Evolutionary conservation across 805 yeast species (phyloP).

Genomic region (Hyphopichia homilentoma): DNA sequence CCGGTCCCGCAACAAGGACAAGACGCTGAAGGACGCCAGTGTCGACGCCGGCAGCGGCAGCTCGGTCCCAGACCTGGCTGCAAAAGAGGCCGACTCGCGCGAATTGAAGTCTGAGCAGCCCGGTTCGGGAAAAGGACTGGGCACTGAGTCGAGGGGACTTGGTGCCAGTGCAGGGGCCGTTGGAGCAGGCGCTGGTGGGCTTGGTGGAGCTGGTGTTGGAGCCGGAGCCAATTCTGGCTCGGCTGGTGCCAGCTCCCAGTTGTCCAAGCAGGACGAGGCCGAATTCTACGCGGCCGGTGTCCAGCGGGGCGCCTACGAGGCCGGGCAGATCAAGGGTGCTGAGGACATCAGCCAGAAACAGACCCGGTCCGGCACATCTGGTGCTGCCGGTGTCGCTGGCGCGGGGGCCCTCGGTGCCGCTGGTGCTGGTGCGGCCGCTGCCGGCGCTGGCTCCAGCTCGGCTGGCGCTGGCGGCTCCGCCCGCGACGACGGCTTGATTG

Average conservation of each 20-base stretch:
- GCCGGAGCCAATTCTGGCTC: conserved; percentile 5
- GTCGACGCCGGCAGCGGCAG: too few species aligned
- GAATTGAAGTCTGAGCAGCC: too few species aligned
- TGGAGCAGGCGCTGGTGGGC: conserved; percentile 1
- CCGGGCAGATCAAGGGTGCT: conserved; percentile 9
- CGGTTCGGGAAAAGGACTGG: too few species aligned
- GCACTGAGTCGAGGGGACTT: too few species aligned
- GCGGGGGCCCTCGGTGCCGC: conserved; percentile 5
- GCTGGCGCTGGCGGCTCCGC: conserved; percentile 3
- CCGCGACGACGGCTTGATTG: conserved; percentile 12
- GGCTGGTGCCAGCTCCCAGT: not conserved
- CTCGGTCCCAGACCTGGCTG: not conserved
- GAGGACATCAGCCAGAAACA: conserved; percentile 1
- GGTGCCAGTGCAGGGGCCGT: too few species aligned
- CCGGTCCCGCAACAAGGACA: too few species aligned
- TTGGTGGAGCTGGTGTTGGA: conserved; percentile 5
- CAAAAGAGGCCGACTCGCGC: conserved; percentile 3
- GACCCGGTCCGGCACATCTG: not conserved
- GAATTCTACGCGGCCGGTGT: conserved; percentile 14
- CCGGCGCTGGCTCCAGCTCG: not conserved
- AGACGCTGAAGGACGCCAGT: too few species aligned
- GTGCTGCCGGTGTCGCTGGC: conserved; percentile 7
- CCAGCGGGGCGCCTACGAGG: conserved; percentile 12
- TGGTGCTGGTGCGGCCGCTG: conserved; percentile 10
- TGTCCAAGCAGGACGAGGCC: conserved; percentile 2